A percentile compares a stretch with the other conserved stretches of the same genome.
These are phyloP conservation scores for Pythium rishiriense DNA, from an alignment of 352 stramenopile genomes.

Conservation along the genomic window DNA sequence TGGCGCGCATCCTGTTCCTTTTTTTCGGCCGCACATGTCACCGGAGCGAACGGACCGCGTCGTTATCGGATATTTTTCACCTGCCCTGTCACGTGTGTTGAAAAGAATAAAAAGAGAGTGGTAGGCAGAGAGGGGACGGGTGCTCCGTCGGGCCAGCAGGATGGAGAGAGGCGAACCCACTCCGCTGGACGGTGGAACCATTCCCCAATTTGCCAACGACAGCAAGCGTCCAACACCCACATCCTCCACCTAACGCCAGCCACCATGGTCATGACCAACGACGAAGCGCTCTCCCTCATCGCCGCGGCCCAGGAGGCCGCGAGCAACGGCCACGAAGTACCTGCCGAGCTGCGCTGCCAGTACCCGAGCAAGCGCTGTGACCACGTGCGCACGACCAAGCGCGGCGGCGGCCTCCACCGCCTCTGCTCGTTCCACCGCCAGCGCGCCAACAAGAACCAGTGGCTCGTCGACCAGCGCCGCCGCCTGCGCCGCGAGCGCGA, in stretches of 20 bases:
- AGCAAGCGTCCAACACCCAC: background rate
- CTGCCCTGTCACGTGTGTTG: slow-evolving; percentile 5
- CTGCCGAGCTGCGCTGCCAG: slow-evolving; percentile 11
- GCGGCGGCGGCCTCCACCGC: slow-evolving; percentile 15
- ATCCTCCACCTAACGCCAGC: background rate
- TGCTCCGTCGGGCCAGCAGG: background rate
- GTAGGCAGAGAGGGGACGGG: background rate
- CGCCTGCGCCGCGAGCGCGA: slow-evolving; percentile 24
- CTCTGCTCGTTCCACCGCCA: slow-evolving; percentile 19
- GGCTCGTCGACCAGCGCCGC: slow-evolving; percentile 28
- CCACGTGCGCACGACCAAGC: slow-evolving; percentile 17
- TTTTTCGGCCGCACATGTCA: slow-evolving; percentile 6
- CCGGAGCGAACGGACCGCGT: background rate
- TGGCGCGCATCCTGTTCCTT: background rate
- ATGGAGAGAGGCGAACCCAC: slow-evolving; percentile 6
- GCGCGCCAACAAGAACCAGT: slow-evolving; percentile 31
- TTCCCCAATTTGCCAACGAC: slow-evolving; percentile 9
- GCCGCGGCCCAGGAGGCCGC: slow-evolving; percentile 7
- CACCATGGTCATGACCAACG: slow-evolving; percentile 18
- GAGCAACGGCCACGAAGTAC: slow-evolving; percentile 7
- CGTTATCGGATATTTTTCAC: slow-evolving; percentile 6
- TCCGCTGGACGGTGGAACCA: background rate
- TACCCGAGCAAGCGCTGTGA: slow-evolving; percentile 22
- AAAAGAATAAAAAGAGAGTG: slow-evolving; percentile 7
- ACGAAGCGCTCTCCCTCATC: slow-evolving; percentile 17